Base-by-base conservation (phyloP, 139 green algal genomes). In the Coccomyxa sp. region DNA sequence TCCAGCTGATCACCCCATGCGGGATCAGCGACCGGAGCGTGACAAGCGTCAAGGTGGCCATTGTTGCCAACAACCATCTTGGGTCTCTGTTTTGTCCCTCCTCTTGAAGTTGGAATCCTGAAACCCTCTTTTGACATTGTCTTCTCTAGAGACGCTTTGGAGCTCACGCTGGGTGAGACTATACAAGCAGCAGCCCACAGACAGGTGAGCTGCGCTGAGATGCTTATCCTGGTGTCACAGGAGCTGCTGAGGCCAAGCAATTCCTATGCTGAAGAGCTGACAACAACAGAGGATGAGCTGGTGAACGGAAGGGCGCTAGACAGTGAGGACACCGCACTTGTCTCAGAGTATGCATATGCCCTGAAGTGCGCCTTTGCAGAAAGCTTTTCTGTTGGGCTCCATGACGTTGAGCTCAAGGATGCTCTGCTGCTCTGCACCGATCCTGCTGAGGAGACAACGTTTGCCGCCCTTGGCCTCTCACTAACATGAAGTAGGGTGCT, bases 1-100 rank as follows among this genome's bases (percentile, higher is more conserved):
- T 95, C 69, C 3, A 68, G 2, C 27, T 81, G 44, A 96, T 97
- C 73, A 85, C 95, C 37, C 92, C 92, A 9, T 97, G 92, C 71
- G 92, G 92, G 38, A 93, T 97, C 34, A 37, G 75, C 1, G 84
- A 87, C 58, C 70, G 80, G 14, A 40, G 74, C 8, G 90, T 95
- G 16, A 86, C 82, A 35, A 87, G 68, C 68, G 73, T 91, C 7
- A 2, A 37, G 44, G 50, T 36, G 18, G 4, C 76, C 8, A 76
- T 87, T 22, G 74, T 34, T 35, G 34, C 54, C 31, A 40, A 78
- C 12, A 8, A 22, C 29, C 22, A 7, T 8, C 35, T 22, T 73
- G 1, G 27, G 50, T 22, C 22, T 18, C 27, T 64, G 2, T 64
- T 64, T 64, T 64, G 50, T 12, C n/a, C n/a, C n/a, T n/a, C n/a